Base-by-base conservation (phyloP, 1,284 basidiomycete genomes). In the Boletellus deceptivus region DNA sequence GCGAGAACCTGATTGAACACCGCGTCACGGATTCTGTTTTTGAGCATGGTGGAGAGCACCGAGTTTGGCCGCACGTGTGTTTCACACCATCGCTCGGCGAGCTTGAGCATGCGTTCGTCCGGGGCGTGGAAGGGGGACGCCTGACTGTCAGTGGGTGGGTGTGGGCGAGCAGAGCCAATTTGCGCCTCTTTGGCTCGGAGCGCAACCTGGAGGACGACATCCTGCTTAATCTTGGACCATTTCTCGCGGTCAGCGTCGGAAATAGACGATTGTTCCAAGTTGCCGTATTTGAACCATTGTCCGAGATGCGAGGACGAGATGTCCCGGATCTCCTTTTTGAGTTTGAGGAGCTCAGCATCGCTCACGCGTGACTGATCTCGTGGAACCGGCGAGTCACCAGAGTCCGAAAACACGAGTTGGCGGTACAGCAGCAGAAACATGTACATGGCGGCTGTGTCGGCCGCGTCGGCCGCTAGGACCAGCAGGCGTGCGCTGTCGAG, bases 391-490 rank as follows among this genome's bases (percentile, higher is more conserved):
- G 59, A 16, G 49, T 70, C 57, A 36, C 64, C 58, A 44, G 67
- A 59, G 48, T 74, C 70, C 43, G 78, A 77, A 58, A 77, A 75
- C 31, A 82, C 70, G 56, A 88, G 80, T 64, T 92, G 89, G 43
- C 89, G 82, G 68, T 85, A 92, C 29, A 93, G 81, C 63, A 93
- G 74, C 33, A 91, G 73, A 59, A 92, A 80, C 82, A 92, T 86
- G 72, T 88, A 89, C 47, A 91, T 72, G 37, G 86, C 81, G 13
- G 83, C 83, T 43, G 87, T 75, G 62, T 96, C 91, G 39, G 84
- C 78, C 0, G 85, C 83, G 54, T 95, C 91, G 48, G 80, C 75
- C 60, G 81, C 80, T 57, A 91, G 80, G 34, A 80, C 77, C 46
- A 79, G 73, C 29, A 97, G 74, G 24, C 93, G 83, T 41, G 82